Conservation (phyloP, 2,329 filamentous ascomycete genomes). For the Bipolaris victoriae region DNA sequence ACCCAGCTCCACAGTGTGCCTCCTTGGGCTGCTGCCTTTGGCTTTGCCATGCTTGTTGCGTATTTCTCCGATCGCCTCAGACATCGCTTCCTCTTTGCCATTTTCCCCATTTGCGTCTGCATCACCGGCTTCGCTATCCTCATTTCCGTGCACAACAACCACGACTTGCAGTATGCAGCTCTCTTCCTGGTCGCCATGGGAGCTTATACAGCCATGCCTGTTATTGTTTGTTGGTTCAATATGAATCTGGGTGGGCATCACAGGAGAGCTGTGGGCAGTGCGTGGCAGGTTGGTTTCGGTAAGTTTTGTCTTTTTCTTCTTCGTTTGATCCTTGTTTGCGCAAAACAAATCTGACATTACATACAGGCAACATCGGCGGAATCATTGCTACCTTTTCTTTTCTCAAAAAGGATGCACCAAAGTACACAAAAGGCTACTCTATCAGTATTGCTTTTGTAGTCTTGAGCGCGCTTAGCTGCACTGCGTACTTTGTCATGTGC, state of each 20-base stretch:
- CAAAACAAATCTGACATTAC: neutral
- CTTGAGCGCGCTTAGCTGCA: conserved; percentile 67
- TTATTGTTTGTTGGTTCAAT: conserved; percentile 67
- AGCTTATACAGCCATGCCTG: conserved; percentile 85
- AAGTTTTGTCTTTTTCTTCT: neutral
- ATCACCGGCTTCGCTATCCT: conserved; percentile 80
- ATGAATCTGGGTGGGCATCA: conserved; percentile 62
- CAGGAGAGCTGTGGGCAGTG: conserved; percentile 55
- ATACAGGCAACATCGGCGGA: conserved; percentile 57
- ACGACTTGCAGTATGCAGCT: conserved; percentile 72
- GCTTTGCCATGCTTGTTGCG: conserved; percentile 77
- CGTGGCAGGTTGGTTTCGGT: conserved; percentile 55
- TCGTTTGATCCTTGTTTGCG: neutral
- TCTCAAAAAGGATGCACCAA: conserved; percentile 65
- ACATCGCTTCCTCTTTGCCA: conserved; percentile 76
- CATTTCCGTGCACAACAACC: conserved; percentile 71
- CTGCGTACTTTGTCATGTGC: conserved; percentile 66
- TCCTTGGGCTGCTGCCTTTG: conserved; percentile 76
- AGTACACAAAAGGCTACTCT: conserved; percentile 74
- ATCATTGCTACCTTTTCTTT: conserved; percentile 61
- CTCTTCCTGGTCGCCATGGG: conserved; percentile 84
- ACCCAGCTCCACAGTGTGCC: conserved; percentile 63
- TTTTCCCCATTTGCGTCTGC: conserved; percentile 70
- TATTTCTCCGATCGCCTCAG: conserved; percentile 71
- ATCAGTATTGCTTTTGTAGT: conserved; percentile 78